Evolutionary conservation across 1,284 basidiomycete species (phyloP).

Genomic region (Apiotrichum gracile): DNA sequence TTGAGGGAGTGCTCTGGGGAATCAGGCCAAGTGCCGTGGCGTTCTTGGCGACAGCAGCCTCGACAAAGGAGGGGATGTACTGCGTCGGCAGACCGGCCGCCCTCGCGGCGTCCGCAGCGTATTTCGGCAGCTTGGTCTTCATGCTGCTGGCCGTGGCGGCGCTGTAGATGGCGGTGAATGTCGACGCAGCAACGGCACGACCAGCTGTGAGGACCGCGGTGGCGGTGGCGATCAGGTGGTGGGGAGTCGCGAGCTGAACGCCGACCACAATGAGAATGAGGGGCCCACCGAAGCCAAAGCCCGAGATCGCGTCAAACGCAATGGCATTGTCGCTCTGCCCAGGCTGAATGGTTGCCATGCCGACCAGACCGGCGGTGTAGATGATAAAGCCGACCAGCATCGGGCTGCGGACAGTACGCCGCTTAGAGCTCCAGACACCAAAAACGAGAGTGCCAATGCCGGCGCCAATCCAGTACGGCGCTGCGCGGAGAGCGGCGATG

Average conservation of each 20-base stretch:
- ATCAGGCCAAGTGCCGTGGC: neutral
- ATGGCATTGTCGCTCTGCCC: neutral
- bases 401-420: conserved; percentile 9
- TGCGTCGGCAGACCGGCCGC: conserved; percentile 11
- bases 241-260: conserved; percentile 20
- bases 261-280: conserved; percentile 20
- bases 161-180: conserved; percentile 19
- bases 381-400: conserved; percentile 14
- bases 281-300: conserved; percentile 19
- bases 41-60: neutral
- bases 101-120: conserved; percentile 12
- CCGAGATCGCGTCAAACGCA: conserved; percentile 12
- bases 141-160: conserved; percentile 8
- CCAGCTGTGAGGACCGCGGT: conserved; percentile 16
- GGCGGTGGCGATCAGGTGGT: conserved; percentile 22
- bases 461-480: conserved; percentile 6
- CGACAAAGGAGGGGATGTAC: conserved; percentile 10
- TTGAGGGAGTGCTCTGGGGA: conserved; percentile 6
- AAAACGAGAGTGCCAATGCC: conserved; percentile 6
- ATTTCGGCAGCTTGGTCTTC: conserved; percentile 10
- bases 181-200: conserved; percentile 14
- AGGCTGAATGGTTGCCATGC: conserved; percentile 12
- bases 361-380: conserved; percentile 13
- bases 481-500: neutral
- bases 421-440: conserved; percentile 13